A percentile compares a stretch with the other conserved stretches of the same genome.
These are phyloP conservation scores for Xerocomellus dryophilus DNA, from an alignment of 768 basidiomycete genomes.

Conservation along the genomic window DNA sequence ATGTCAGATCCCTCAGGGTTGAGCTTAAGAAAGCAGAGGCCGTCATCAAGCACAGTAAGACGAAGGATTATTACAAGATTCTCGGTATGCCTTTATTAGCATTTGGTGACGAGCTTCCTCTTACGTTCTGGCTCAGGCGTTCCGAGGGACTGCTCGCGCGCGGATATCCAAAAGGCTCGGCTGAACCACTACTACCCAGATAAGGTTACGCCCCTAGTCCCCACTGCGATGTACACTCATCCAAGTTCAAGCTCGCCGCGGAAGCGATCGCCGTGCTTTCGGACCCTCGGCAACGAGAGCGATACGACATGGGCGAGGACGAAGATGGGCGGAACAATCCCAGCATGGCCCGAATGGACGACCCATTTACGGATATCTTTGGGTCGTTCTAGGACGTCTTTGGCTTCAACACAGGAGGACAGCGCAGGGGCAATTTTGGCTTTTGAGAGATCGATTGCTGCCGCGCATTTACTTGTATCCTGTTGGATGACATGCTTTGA, in stretches of 20 bases:
- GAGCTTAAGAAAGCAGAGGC: slow-evolving; percentile 83
- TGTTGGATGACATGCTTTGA: too few species aligned
- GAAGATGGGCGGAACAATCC: slow-evolving; percentile 61
- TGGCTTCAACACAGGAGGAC: too few species aligned
- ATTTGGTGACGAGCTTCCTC: not conserved
- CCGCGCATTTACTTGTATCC: too few species aligned
- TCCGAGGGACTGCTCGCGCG: slow-evolving; percentile 55
- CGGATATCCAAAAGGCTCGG: slow-evolving; percentile 84
- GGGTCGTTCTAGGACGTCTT: too few species aligned
- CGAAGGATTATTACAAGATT: slow-evolving; percentile 88
- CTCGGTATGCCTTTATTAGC: slow-evolving; percentile 37
- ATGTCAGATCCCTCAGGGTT: slow-evolving; percentile 54
- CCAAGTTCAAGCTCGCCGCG: slow-evolving; percentile 83
- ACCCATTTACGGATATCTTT: too few species aligned
- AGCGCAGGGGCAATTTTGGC: too few species aligned
- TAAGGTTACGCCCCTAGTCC: slow-evolving; percentile 46
- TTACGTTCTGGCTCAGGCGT: slow-evolving; percentile 27
- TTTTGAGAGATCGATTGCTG: too few species aligned
- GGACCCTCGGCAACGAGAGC: slow-evolving; percentile 64
- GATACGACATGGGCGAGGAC: slow-evolving; percentile 82
- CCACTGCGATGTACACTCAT: slow-evolving; percentile 1
- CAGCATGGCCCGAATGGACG: slow-evolving; percentile 41
- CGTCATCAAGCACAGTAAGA: slow-evolving; percentile 81
- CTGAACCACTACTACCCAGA: slow-evolving; percentile 85
- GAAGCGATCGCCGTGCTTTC: slow-evolving; percentile 76